These are phyloP conservation scores for Nemania serpens DNA, from an alignment of 2,329 filamentous ascomycete genomes.

Conservation along the genomic window DNA sequence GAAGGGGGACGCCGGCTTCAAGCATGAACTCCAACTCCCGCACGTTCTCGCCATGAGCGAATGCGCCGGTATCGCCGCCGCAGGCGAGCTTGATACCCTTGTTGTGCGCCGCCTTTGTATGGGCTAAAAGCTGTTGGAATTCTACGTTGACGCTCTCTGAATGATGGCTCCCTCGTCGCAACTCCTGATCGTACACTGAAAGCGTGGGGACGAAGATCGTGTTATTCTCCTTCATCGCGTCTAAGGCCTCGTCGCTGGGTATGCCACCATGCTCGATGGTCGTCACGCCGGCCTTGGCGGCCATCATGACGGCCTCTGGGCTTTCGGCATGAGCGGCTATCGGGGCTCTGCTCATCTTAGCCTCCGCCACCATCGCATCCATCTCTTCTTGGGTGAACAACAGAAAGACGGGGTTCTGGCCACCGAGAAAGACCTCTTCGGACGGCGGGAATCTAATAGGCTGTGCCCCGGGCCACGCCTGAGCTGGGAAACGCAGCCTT, in stretches of 20 bases:
- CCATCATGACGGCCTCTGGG: conserved; percentile 50
- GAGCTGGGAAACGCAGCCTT: conserved; percentile 48
- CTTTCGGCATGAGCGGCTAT: conserved; percentile 51
- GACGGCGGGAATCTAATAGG: conserved; percentile 44
- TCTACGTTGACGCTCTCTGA: conserved; percentile 36
- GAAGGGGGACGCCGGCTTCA: conserved; percentile 54
- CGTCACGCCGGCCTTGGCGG: conserved; percentile 51
- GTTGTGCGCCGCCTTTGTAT: conserved; percentile 51
- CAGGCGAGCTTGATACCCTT: conserved; percentile 54
- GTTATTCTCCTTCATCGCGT: conserved; percentile 49
- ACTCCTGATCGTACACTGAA: conserved; percentile 46
- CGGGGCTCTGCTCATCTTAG: conserved; percentile 46
- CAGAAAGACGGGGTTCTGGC: conserved; percentile 48
- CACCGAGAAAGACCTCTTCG: conserved; percentile 28
- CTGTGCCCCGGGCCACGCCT: conserved; percentile 36
- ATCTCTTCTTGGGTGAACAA: conserved; percentile 56
- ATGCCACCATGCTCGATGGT: conserved; percentile 53
- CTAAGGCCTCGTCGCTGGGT: conserved; percentile 47
- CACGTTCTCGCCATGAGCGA: conserved; percentile 57
- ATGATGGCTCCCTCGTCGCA: conserved; percentile 6
- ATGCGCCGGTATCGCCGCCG: conserved; percentile 59
- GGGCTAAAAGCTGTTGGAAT: conserved; percentile 41
- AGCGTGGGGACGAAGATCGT: conserved; percentile 60
- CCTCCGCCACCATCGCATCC: conserved; percentile 54
- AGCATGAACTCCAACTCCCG: conserved; percentile 60